A percentile compares a stretch with the other conserved stretches of the same genome.
Conservation (phyloP, 352 stramenopile species). For the Globisporangium uncinulatum region DNA sequence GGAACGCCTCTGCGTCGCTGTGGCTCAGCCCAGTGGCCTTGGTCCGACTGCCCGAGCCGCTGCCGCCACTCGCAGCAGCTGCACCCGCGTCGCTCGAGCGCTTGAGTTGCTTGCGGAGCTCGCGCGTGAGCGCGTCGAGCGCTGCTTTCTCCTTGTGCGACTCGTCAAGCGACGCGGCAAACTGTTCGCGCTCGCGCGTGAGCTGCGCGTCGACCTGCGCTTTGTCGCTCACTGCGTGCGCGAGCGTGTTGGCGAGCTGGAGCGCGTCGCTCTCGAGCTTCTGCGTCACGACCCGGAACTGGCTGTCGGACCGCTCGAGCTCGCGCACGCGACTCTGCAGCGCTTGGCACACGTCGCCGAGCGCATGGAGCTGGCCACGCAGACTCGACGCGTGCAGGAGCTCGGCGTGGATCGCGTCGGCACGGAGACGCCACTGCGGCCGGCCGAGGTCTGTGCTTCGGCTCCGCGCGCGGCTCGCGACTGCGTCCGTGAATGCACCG, state of each 20-base stretch:
- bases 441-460: constrained; percentile 19
- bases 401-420: constrained; percentile 64
- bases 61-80: constrained; percentile 15
- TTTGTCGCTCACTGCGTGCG: constrained; percentile 31
- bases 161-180: constrained; percentile 62
- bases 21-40: constrained; percentile 31
- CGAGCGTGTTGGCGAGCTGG: constrained; percentile 38
- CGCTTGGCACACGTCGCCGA: constrained; percentile 56
- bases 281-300: constrained; percentile 71
- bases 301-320: constrained; percentile 65
- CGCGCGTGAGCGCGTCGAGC: constrained; percentile 61
- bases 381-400: constrained; percentile 57
- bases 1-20: constrained; percentile 51
- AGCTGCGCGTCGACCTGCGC: constrained; percentile 51
- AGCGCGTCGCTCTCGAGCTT: constrained; percentile 75
- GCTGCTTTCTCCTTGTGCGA: constrained; percentile 79
- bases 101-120: constrained; percentile 78
- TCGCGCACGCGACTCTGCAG: constrained; percentile 68
- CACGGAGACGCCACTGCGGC: constrained; percentile 69
- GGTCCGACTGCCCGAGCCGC: constrained; percentile 7
- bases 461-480: constrained; percentile 34
- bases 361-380: constrained; percentile 51
- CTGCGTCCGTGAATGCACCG: constrained; percentile 69
- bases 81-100: constrained; percentile 42
- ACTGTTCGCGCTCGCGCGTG: constrained; percentile 66